Percentiles rank a stretch among this genome's conserved stretches.
phyloP scores from a whole-genome alignment of 768 basidiomycete species.

The Tulasnella sp. region DNA sequence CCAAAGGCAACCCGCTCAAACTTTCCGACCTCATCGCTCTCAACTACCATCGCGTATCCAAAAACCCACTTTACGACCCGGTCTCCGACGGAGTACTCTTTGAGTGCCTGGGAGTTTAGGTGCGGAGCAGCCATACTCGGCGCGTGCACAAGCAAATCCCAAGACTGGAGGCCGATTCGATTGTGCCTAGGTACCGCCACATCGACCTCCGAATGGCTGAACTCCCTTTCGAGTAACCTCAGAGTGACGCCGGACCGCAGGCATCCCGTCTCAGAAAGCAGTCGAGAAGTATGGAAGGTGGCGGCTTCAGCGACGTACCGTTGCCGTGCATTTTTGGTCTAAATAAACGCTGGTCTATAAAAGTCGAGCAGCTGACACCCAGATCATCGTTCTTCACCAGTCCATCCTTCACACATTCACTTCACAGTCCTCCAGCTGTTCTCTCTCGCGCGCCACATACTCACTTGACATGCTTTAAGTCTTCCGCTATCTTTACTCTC shows the following conservation, averaged over 20 bases:
- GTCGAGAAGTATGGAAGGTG: not conserved
- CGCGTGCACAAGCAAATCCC: not conserved
- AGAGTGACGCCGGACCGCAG: not conserved
- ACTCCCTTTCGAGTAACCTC: not conserved
- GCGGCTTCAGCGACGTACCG: not conserved
- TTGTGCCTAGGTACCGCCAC: not conserved
- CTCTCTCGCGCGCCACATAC: not conserved
- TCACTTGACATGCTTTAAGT: not conserved
- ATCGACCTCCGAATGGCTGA: not conserved
- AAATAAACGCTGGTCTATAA: not conserved
- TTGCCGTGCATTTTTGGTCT: not conserved
- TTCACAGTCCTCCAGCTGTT: not conserved
- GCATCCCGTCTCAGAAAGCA: not conserved
- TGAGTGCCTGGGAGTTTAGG: not conserved
- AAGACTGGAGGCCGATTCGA: not conserved
- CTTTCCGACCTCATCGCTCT: no score
- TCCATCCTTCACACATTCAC: not conserved
- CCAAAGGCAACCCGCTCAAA: no score
- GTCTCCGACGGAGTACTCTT: not conserved
- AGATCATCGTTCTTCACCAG: not conserved
- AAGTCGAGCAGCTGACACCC: not conserved
- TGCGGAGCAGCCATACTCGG: not conserved
- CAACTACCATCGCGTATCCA: no score
- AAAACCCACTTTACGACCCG: no score
- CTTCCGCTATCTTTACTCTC: not conserved